phyloP scores from a whole-genome alignment of 345 rosid genomes.

The Ailanthus altissimus region DNA sequence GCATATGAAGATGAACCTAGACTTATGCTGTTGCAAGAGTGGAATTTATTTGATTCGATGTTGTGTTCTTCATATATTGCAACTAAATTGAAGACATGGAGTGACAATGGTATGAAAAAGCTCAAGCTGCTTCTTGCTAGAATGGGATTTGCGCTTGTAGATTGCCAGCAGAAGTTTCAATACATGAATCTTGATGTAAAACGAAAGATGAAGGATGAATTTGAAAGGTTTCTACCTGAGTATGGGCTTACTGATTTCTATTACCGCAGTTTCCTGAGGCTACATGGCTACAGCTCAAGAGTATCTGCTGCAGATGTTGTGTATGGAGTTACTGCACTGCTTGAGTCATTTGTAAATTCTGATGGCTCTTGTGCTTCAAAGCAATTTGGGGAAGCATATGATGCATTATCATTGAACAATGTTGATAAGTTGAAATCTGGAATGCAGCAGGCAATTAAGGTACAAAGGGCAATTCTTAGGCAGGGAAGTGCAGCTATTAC shows the following conservation, averaged over 20 bases:
- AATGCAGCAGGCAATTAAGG: conserved; percentile 93
- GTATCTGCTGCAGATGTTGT: conserved; percentile 98
- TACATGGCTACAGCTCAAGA: conserved; percentile 91
- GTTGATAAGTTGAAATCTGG: conserved; percentile 74
- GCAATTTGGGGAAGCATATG: conserved; percentile 93
- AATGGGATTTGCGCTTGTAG: conserved; percentile 93
- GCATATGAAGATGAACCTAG: conserved; percentile 91
- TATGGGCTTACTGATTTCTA: conserved; percentile 88
- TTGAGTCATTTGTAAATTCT: conserved; percentile 78
- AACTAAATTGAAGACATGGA: conserved; percentile 90
- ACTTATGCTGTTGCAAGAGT: conserved; percentile 87
- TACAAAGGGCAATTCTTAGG: conserved; percentile 85
- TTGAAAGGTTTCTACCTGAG: conserved; percentile 81
- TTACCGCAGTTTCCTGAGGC: conserved; percentile 75
- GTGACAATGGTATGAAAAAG: conserved; percentile 91
- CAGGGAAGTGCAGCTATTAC: conserved; percentile 94
- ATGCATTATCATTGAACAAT: conserved; percentile 78
- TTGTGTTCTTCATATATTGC: conserved; percentile 88
- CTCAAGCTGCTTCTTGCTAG: conserved; percentile 93
- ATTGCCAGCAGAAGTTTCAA: conserved; percentile 95
- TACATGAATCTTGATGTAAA: conserved; percentile 92
- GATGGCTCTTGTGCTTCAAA: conserved; percentile 84
- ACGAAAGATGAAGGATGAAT: conserved; percentile 85
- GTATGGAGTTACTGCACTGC: conserved; percentile 93
- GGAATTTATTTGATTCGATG: conserved; percentile 98